Percentiles rank a stretch among this genome's conserved stretches.
Conservation (phyloP, 306 rosid species). For the Cajanus cajan region DNA sequence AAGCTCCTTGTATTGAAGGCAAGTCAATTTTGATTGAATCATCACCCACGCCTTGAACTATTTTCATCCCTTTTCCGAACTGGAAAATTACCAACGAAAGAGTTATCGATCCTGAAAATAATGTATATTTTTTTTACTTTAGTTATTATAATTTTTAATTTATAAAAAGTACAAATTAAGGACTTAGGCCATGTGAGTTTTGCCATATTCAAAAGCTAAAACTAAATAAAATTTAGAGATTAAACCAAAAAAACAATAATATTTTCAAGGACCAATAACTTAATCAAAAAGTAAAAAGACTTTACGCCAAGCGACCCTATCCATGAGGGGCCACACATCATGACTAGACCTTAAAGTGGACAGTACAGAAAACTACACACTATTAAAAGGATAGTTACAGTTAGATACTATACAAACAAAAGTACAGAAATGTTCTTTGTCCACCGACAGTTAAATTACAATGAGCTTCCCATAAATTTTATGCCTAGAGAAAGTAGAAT, state of each 20-base stretch:
- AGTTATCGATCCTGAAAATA: background rate
- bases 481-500: constrained; percentile 18
- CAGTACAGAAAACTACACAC: background rate
- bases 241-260: background rate
- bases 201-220: background rate
- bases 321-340: background rate
- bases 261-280: background rate
- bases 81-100: background rate
- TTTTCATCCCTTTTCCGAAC: background rate
- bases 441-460: constrained; percentile 21
- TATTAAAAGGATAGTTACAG: background rate
- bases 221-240: background rate
- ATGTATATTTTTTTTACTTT: background rate
- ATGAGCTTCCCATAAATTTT: constrained; percentile 9
- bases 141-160: background rate
- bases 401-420: constrained; percentile 32
- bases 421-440: constrained; percentile 23
- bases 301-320: background rate
- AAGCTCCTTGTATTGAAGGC: background rate
- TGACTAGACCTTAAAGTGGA: background rate
- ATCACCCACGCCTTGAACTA: background rate
- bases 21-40: background rate
- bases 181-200: background rate
- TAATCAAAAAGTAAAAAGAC: background rate
- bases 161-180: background rate